Conservation (phyloP, 768 basidiomycete genomes). For the Gautieria morchelliformis region DNA sequence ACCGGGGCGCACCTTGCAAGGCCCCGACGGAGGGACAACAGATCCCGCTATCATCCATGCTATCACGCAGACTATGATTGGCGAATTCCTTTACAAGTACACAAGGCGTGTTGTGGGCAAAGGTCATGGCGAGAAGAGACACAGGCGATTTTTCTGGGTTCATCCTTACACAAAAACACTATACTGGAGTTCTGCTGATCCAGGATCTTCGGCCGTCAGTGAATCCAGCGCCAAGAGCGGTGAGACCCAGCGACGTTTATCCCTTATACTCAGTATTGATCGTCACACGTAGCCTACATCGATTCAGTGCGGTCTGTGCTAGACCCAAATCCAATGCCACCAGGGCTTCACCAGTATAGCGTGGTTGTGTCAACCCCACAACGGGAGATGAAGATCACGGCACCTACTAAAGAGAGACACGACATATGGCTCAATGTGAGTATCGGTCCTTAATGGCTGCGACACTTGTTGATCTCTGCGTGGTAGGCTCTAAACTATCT, state of each 20-base stretch:
- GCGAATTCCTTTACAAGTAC: slow-evolving; percentile 97
- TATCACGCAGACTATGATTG: slow-evolving; percentile 99
- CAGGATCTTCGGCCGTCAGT: slow-evolving; percentile 76
- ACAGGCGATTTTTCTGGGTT: slow-evolving; percentile 99
- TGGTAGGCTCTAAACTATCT: slow-evolving; percentile 84
- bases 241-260: slow-evolving; percentile 33
- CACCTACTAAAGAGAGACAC: slow-evolving; percentile 88
- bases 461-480: slow-evolving; percentile 10
- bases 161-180: slow-evolving; percentile 97
- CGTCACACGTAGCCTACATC: slow-evolving; percentile 55
- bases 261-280: slow-evolving; percentile 3
- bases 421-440: slow-evolving; percentile 92
- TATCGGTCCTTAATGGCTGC: slow-evolving; percentile 11
- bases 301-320: slow-evolving; percentile 86
- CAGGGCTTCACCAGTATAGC: slow-evolving; percentile 86
- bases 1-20: slow-evolving; percentile 14
- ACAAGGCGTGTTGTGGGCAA: slow-evolving; percentile 83
- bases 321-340: slow-evolving; percentile 93
- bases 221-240: slow-evolving; percentile 97
- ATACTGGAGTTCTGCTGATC: slow-evolving; percentile 95
- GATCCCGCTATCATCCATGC: slow-evolving; percentile 90
- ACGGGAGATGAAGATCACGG: slow-evolving; percentile 98
- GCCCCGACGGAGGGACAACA: slow-evolving; percentile 40
- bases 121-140: slow-evolving; percentile 81
- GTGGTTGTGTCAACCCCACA: slow-evolving; percentile 89